phyloP scores from a whole-genome alignment of 169 alveolate genomes.

The Blepharisma undulans region DNA sequence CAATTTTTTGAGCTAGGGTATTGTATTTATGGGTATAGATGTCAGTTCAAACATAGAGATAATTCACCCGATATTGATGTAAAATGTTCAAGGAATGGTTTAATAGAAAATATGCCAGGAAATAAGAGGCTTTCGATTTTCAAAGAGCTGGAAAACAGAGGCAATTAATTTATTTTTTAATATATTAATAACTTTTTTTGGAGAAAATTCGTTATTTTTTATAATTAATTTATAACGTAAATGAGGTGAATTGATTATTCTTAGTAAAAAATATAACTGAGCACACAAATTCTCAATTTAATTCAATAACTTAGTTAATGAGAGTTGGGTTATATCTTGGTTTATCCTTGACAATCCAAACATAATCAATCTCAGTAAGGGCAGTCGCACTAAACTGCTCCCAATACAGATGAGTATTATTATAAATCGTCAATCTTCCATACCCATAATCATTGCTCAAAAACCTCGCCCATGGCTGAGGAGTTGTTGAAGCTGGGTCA shows the following conservation, averaged over 20 bases:
- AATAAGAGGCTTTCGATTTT: slow-evolving; percentile 16
- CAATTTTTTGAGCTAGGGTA: slow-evolving; percentile 69
- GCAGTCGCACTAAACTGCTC: slow-evolving; percentile 9
- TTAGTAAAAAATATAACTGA: neutral
- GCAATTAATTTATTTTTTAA: neutral
- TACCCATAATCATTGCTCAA: slow-evolving; percentile 8
- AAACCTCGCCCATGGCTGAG: slow-evolving; percentile 2
- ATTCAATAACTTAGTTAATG: neutral
- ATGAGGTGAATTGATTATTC: neutral
- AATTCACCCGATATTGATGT: neutral
- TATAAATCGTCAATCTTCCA: neutral
- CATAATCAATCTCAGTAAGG: slow-evolving; percentile 8
- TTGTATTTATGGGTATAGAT: slow-evolving; percentile 76
- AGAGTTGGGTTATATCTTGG: neutral
- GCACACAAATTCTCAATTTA: neutral
- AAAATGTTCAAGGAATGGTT: neutral
- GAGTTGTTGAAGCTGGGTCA: neutral
- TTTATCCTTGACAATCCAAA: slow-evolving; percentile 11
- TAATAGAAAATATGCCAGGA: neutral
- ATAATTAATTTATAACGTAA: neutral
- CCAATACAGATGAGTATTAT: slow-evolving; percentile 34
- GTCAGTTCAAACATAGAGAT: slow-evolving; percentile 69
- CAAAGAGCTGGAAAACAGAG: neutral
- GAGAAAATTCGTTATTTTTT: neutral
- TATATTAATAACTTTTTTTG: neutral